Evolutionary conservation across 208 protist genomes (phyloP), one percentile per base, ranked within the genome.

Genomic region (Blastocrithidia nonstop): DNA sequence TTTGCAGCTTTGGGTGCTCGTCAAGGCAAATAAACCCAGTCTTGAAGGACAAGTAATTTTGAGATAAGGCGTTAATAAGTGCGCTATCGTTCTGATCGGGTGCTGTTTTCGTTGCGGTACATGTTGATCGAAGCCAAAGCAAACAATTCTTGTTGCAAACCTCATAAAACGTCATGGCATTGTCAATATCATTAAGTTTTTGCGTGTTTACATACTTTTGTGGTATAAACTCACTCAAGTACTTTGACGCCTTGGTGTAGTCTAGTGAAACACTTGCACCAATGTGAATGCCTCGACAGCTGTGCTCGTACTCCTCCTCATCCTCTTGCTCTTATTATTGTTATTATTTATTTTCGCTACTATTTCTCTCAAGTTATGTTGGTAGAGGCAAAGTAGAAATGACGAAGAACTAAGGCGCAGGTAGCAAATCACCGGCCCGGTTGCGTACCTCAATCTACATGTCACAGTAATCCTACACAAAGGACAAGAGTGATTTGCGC

Each of bases 401-500:
- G 6, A 87, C 63, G 7, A 87, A 26, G 38, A 91, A 91, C 58
- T 86, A 76, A 2, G 81, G 65, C 60, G 72, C 56, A 1, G 61
- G 45, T 23, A 83, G 41, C 22, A 33, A 20, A 45, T 80, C 71
- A 3, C 81, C 81, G 35, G 61, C 40, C 41, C 76, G 61, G 40
- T 75, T 61, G 21, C 57, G 63, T 54, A 74, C 64, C 9, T 75
- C 63, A 2, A 91, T 31, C 39, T 74, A 40, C 50, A 74, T 54
- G 29, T 57, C 61, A 57, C 81, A 91, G 63, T 77, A 75, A 31
- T 71, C 52, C 48, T 87, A 67, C 20, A 87, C 66, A 24, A 86
- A 72, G 19, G 47, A 26, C 5, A 71, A 46, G 20, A 91, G 56
- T n/a, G 62, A 32, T 25, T 72, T 73, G 33, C 65, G 54, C n/a